phyloP scores from a whole-genome alignment of 2,329 filamentous ascomycete species.

The Neonectria punicea region DNA sequence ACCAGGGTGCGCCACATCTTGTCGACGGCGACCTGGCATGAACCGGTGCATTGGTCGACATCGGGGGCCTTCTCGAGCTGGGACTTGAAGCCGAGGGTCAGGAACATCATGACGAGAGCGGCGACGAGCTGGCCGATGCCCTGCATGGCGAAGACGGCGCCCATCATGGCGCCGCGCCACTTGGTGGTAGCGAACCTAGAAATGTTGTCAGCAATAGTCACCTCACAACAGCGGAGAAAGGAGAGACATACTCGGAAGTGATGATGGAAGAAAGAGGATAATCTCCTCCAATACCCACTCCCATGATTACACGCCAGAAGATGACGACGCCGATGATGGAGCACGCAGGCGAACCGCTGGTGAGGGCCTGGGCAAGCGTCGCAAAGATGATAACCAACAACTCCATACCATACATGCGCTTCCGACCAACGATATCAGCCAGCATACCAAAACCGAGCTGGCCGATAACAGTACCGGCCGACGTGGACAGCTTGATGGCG shows the following conservation, averaged over 20 bases:
- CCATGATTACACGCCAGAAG: constrained; percentile 85
- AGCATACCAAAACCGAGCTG: constrained; percentile 82
- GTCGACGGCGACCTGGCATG: constrained; percentile 66
- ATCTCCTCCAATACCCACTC: constrained; percentile 61
- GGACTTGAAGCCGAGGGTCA: constrained; percentile 76
- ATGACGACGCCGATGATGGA: constrained; percentile 74
- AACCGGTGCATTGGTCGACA: constrained; percentile 62
- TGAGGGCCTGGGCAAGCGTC: constrained; percentile 77
- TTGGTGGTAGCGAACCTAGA: constrained; percentile 78
- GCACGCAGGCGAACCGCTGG: constrained; percentile 70
- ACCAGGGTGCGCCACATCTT: constrained; percentile 90
- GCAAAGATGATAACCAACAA: constrained; percentile 84
- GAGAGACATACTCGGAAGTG: constrained; percentile 74
- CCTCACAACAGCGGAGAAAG: neutral
- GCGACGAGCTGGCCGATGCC: constrained; percentile 82
- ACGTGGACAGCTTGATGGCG: constrained; percentile 87
- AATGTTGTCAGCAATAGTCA: neutral
- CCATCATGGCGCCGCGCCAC: constrained; percentile 90
- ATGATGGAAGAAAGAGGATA: constrained; percentile 87
- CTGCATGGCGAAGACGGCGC: constrained; percentile 87
- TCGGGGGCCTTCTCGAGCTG: constrained; percentile 64
- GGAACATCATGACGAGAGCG: constrained; percentile 80
- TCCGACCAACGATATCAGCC: constrained; percentile 81
- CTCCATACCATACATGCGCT: constrained; percentile 78
- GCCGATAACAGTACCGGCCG: constrained; percentile 83